A percentile compares a stretch with the other conserved stretches of the same genome.
phyloP scores from a whole-genome alignment of 257 asterid genomes.

The Nicotiana attenuata region DNA sequence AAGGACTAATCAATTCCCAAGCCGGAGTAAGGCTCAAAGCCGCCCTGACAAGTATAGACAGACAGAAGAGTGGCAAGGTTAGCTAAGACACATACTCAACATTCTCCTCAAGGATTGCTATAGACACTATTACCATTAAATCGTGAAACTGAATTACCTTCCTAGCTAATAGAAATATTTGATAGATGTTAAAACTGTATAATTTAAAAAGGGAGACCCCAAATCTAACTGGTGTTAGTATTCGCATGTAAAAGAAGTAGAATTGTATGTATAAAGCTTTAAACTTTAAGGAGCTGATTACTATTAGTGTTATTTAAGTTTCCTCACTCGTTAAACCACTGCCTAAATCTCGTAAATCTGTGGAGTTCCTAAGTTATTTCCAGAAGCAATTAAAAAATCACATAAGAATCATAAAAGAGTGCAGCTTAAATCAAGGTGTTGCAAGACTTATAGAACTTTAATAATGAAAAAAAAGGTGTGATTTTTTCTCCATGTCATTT shows the following conservation, averaged over 20 bases:
- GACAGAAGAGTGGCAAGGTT: slow-evolving; percentile 3
- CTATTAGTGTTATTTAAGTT: not conserved
- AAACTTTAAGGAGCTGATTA: not conserved
- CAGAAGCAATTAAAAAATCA: not conserved
- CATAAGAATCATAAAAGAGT: not conserved
- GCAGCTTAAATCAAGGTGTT: not conserved
- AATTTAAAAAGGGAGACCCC: not conserved
- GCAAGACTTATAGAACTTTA: not conserved
- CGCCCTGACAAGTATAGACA: slow-evolving; percentile 41
- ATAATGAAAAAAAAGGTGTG: not conserved
- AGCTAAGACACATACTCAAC: not conserved
- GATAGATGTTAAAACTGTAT: not conserved
- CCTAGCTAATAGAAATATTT: not conserved
- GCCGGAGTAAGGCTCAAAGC: slow-evolving; percentile 72
- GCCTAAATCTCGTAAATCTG: not conserved
- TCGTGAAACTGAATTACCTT: not conserved
- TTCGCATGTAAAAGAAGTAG: not conserved
- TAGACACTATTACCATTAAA: not conserved
- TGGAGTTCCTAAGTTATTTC: not conserved
- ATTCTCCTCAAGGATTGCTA: not conserved
- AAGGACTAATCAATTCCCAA: slow-evolving; percentile 61
- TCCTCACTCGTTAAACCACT: not conserved
- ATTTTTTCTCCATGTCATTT: not conserved
- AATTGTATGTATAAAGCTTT: not conserved
- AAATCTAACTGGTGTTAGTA: not conserved